Base-by-base conservation (phyloP, 1,284 basidiomycete species). In the Boletus mariae region DNA sequence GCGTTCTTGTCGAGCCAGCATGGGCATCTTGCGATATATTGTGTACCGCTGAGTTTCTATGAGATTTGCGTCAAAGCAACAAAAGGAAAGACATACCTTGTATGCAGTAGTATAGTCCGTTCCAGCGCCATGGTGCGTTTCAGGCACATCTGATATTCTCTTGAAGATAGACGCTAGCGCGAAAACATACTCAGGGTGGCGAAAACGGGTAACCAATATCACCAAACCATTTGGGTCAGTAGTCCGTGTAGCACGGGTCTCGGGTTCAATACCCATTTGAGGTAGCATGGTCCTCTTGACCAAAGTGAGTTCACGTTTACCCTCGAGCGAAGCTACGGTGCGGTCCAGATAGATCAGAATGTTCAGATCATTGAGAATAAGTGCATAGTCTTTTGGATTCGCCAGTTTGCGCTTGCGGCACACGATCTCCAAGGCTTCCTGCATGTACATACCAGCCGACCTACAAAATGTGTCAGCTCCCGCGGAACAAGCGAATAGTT, bases 371-470 rank as follows among this genome's bases (percentile, higher is more conserved):
- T 82, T 83, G 15, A 94, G 77, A 49, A 94, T 78, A 2, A 97
- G 78, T 0, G 90, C 91, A 73, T 92, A 96, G 55, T 94, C 89
- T 52, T 87, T 87, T 1, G 89, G 79, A 59, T 89, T 82, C 35
- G 77, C 76, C 17, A 92, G 74, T 56, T 87, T 85, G 35, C 87
- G 82, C 66, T 85, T 88, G 49, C 82, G 78, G 66, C 90, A 93
- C 2, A 95, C 83, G 23, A 84, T 76, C 61, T 98, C 95, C 37
- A 98, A 82, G 1, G 95, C 91, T 70, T 99, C 95, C 52, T 94
- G 91, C 79, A 98, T 88, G 71, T 98, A 99, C 87, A 93, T 97
- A n/a, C 92, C 94, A 13, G 89, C 82, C 3, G 92, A 88, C 2
- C 92, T 94, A 44, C 47, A 51, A 38, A 23, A 37, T 9, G 17